These are phyloP conservation scores for Candida namnaoensis DNA, from an alignment of 805 yeast genomes.

Conservation along the genomic window DNA sequence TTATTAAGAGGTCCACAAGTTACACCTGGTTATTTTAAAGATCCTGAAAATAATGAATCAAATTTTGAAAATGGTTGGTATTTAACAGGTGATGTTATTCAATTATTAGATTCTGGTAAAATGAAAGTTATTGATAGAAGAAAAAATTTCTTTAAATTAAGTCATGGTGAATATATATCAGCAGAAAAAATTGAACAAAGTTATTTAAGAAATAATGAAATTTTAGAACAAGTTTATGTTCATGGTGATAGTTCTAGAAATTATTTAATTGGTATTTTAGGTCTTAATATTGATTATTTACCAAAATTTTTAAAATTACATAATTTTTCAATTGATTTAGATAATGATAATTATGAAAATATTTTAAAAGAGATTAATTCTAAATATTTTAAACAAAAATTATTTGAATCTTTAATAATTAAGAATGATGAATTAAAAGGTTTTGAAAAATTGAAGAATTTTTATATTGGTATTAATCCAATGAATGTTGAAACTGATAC, in stretches of 20 bases:
- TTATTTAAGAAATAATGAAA: slow-evolving; percentile 34
- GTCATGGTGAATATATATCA: slow-evolving; percentile 51
- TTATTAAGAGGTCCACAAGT: slow-evolving; percentile 49
- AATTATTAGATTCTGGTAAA: slow-evolving; percentile 24
- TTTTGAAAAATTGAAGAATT: slow-evolving; percentile 54
- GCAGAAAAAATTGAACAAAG: slow-evolving; percentile 58
- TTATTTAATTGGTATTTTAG: slow-evolving; percentile 45
- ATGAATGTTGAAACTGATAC: slow-evolving; percentile 51
- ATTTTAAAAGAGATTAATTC: background rate
- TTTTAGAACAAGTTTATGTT: slow-evolving; percentile 36
- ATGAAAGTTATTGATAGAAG: slow-evolving; percentile 49
- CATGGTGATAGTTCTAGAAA: slow-evolving; percentile 50
- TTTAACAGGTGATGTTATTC: slow-evolving; percentile 49
- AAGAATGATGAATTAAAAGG: slow-evolving; percentile 37
- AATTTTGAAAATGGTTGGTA: slow-evolving; percentile 43
- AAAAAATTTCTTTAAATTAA: slow-evolving; percentile 58
- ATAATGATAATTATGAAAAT: background rate
- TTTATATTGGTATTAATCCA: slow-evolving; percentile 47
- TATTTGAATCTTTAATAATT: slow-evolving; percentile 4
- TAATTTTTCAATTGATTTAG: background rate
- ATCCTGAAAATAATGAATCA: slow-evolving; percentile 37
- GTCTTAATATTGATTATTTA: slow-evolving; percentile 35
- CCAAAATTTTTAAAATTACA: slow-evolving; percentile 3
- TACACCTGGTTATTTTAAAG: slow-evolving; percentile 40
- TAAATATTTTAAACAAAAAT: background rate